Evolutionary conservation across 106 monocot genomes (phyloP).

Genomic region (Vanilla planifolia): DNA sequence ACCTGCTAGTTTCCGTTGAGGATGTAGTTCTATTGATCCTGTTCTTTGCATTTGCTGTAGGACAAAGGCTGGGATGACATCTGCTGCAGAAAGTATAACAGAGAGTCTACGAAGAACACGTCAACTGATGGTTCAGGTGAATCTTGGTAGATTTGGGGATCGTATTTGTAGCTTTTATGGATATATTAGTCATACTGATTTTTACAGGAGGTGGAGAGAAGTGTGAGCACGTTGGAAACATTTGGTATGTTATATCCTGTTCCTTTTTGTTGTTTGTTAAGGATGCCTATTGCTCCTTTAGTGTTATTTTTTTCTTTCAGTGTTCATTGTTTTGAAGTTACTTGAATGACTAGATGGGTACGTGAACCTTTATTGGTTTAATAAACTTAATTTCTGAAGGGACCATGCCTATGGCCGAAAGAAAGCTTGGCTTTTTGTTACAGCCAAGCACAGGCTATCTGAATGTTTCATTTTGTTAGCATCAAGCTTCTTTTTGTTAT

Average conservation of each 20-base stretch:
- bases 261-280: not conserved
- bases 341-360: too few species aligned
- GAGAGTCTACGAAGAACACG: slow-evolving; percentile 85
- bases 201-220: slow-evolving; percentile 91
- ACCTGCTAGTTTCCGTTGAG: not conserved
- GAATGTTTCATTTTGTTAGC: too few species aligned
- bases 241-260: slow-evolving; percentile 49
- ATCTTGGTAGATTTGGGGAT: not conserved
- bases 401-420: too few species aligned
- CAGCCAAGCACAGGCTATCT: too few species aligned
- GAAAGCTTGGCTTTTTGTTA: too few species aligned
- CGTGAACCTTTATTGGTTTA: too few species aligned
- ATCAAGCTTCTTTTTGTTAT: too few species aligned
- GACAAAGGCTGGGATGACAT: slow-evolving; percentile 88
- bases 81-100: slow-evolving; percentile 92
- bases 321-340: too few species aligned
- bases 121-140: slow-evolving; percentile 96
- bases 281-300: too few species aligned
- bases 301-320: too few species aligned
- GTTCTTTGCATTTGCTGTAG: slow-evolving; percentile 20
- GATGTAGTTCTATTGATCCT: not conserved
- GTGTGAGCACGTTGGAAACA: slow-evolving; percentile 55
- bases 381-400: too few species aligned
- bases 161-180: not conserved
- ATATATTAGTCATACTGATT: not conserved